A percentile compares a stretch with the other conserved stretches of the same genome.
Evolutionary conservation across 2,329 filamentous ascomycete species (phyloP).

Genomic region (Gnomoniopsis smithogilvyi): DNA sequence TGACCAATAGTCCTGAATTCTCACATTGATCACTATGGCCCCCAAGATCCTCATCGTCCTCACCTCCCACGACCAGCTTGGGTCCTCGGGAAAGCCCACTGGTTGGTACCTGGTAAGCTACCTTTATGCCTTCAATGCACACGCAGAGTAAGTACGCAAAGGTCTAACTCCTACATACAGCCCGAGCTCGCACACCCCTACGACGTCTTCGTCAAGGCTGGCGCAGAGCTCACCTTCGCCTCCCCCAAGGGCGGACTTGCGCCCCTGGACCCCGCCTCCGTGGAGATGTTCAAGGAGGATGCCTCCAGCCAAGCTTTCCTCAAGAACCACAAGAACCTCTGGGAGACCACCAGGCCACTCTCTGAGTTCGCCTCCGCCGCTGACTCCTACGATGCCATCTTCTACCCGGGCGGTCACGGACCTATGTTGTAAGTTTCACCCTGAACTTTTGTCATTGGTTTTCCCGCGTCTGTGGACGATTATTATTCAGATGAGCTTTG

Average conservation of each 20-base stretch:
- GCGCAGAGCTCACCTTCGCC: constrained; percentile 53
- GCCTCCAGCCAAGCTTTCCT: constrained; percentile 50
- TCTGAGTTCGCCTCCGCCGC: constrained; percentile 50
- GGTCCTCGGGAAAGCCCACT: constrained; percentile 50
- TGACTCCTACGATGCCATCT: constrained; percentile 59
- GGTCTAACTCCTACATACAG: constrained; percentile 28
- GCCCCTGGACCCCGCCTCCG: constrained; percentile 57
- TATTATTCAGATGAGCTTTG: too few relatives aligned
- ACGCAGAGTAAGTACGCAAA: too few relatives aligned
- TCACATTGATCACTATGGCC: constrained; percentile 34
- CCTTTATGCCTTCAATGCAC: neutral
- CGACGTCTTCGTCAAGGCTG: constrained; percentile 48
- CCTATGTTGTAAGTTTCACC: constrained; percentile 48
- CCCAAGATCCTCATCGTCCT: constrained; percentile 68
- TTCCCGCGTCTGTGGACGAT: too few relatives aligned
- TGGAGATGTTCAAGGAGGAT: constrained; percentile 54
- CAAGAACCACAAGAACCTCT: constrained; percentile 53
- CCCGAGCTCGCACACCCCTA: constrained; percentile 65
- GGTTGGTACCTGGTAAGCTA: constrained; percentile 66
- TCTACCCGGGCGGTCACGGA: constrained; percentile 57
- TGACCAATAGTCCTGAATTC: neutral
- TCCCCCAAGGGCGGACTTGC: constrained; percentile 61
- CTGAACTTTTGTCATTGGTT: too few relatives aligned
- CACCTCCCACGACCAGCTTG: constrained; percentile 56
- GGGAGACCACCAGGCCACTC: constrained; percentile 61